These are phyloP conservation scores for Septoria petroselini DNA, from an alignment of 2,329 filamentous ascomycete species.

Conservation along the genomic window DNA sequence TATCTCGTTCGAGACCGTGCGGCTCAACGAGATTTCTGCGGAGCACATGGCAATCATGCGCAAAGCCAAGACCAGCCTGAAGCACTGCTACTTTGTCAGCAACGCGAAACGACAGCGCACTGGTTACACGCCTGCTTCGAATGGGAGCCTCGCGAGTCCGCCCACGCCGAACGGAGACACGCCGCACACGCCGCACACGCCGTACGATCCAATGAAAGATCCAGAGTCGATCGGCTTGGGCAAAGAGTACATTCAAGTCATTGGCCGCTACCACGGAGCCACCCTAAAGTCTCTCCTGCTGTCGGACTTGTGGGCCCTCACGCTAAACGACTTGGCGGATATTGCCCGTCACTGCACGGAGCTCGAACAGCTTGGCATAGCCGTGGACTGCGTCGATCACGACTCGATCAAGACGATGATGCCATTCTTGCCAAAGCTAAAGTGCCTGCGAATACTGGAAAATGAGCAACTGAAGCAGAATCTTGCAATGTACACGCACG, in stretches of 20 bases:
- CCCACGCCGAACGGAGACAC: constrained; percentile 25
- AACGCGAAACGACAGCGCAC: constrained; percentile 35
- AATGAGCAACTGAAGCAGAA: constrained; percentile 27
- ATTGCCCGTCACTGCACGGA: constrained; percentile 56
- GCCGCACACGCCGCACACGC: constrained; percentile 3
- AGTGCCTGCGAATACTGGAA: constrained; percentile 42
- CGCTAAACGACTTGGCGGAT: constrained; percentile 48
- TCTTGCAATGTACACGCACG: constrained; percentile 20
- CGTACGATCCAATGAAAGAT: constrained; percentile 17
- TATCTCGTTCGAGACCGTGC: constrained; percentile 19
- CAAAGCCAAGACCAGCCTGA: constrained; percentile 16
- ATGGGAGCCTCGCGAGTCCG: constrained; percentile 15
- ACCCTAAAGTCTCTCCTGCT: constrained; percentile 57
- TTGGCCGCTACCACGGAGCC: constrained; percentile 51
- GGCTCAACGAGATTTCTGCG: constrained; percentile 33
- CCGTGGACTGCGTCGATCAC: constrained; percentile 55
- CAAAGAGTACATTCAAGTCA: constrained; percentile 50
- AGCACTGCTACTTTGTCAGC: constrained; percentile 46
- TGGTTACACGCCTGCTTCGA: constrained; percentile 21
- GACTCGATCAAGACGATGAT: constrained; percentile 41
- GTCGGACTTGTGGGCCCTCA: constrained; percentile 54
- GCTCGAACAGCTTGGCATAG: constrained; percentile 57
- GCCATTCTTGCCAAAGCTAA: constrained; percentile 41
- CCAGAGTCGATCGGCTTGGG: constrained; percentile 37
- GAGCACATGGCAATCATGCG: constrained; percentile 38